These are phyloP conservation scores for Adansonia rubrostipa DNA, from an alignment of 441 rosid species.

Conservation along the genomic window DNA sequence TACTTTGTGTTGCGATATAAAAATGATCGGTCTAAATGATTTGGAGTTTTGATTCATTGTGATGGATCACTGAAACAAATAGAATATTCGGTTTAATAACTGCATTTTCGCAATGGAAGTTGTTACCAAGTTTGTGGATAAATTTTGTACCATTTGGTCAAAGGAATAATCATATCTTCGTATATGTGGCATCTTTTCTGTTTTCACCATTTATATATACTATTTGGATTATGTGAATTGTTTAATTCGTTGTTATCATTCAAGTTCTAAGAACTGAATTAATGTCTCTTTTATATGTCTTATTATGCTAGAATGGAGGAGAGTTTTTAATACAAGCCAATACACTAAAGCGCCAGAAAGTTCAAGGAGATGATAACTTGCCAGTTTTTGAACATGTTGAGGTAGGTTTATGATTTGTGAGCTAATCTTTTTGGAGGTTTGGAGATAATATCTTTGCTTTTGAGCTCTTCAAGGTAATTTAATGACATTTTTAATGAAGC, in stretches of 20 bases:
- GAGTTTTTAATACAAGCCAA: slow-evolving; percentile 94
- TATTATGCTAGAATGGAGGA: slow-evolving; percentile 62
- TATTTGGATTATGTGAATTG: background rate
- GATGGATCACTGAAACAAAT: background rate
- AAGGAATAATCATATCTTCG: background rate
- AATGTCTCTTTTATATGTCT: slow-evolving; percentile 25
- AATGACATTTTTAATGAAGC: slow-evolving; percentile 7
- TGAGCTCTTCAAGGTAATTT: slow-evolving; percentile 7
- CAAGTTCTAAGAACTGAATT: background rate
- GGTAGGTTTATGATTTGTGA: slow-evolving; percentile 45
- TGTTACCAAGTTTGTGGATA: slow-evolving; percentile 1
- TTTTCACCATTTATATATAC: background rate
- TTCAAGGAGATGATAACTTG: slow-evolving; percentile 60
- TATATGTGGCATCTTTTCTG: background rate
- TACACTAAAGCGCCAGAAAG: slow-evolving; percentile 83
- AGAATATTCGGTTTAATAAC: background rate
- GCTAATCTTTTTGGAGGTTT: slow-evolving; percentile 19
- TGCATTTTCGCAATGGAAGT: background rate
- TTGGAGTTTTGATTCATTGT: background rate
- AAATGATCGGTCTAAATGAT: slow-evolving; percentile 6
- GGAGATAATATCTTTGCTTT: slow-evolving; percentile 11
- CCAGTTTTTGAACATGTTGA: slow-evolving; percentile 57
- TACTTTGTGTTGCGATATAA: background rate
- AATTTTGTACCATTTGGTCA: background rate
- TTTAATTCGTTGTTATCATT: background rate